These are phyloP conservation scores for Cutaneotrichosporon arboriforme DNA, from an alignment of 1,284 basidiomycete genomes.

Conservation along the genomic window DNA sequence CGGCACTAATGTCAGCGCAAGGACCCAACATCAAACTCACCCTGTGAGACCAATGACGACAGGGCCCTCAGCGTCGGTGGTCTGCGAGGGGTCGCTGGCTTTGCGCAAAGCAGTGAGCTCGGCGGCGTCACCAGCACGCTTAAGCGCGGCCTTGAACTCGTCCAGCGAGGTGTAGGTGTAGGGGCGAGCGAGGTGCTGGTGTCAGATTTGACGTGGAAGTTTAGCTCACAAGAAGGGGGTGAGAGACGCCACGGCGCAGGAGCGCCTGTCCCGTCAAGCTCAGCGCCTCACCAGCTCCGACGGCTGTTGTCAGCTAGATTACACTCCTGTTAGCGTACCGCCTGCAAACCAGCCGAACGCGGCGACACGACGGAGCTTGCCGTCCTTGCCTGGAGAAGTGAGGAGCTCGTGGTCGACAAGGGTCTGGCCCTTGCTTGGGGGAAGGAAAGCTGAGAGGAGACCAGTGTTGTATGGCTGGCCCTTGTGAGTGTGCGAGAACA, in stretches of 20 bases:
- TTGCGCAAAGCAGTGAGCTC: slow-evolving; percentile 4
- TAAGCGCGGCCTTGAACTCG: slow-evolving; percentile 58
- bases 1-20: slow-evolving; percentile 52
- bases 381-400: slow-evolving; percentile 46
- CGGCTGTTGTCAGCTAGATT: not conserved
- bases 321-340: slow-evolving; percentile 58
- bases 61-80: slow-evolving; percentile 56
- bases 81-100: not conserved
- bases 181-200: slow-evolving; percentile 70
- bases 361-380: slow-evolving; percentile 66
- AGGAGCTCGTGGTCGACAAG: slow-evolving; percentile 82
- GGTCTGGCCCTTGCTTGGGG: slow-evolving; percentile 48
- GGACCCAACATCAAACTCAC: slow-evolving; percentile 48
- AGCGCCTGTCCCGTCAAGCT: slow-evolving; percentile 63
- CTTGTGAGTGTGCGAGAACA: slow-evolving; percentile 89
- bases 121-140: slow-evolving; percentile 54
- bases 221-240: slow-evolving; percentile 67
- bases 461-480: slow-evolving; percentile 67
- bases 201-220: not conserved
- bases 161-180: slow-evolving; percentile 63
- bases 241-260: slow-evolving; percentile 68
- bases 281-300: not conserved
- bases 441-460: slow-evolving; percentile 63
- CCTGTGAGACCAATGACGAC: slow-evolving; percentile 78
- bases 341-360: slow-evolving; percentile 87